These are phyloP conservation scores for Hypoxylon fuscum DNA, from an alignment of 495 filamentous ascomycete genomes.

Conservation along the genomic window DNA sequence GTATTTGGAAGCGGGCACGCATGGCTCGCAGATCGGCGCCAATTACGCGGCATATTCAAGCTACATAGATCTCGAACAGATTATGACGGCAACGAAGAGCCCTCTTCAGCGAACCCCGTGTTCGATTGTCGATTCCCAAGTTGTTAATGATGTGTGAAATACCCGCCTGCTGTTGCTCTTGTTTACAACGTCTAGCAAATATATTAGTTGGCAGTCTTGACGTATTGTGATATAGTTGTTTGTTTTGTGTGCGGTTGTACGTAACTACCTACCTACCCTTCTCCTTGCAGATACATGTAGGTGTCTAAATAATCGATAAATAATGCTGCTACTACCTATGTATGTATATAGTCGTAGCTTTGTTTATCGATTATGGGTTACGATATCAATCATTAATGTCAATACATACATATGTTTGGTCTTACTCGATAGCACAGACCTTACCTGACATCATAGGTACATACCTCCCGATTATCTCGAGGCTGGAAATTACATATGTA, in stretches of 20 bases:
- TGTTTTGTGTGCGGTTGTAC: slow-evolving; percentile 39
- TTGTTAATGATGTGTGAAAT: slow-evolving; percentile 12
- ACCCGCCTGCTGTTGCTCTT: neutral
- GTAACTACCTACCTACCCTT: slow-evolving; percentile 4
- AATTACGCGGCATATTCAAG: slow-evolving; percentile 29
- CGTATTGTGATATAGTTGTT: slow-evolving; percentile 27
- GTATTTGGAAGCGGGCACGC: slow-evolving; percentile 21
- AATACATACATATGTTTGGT: neutral
- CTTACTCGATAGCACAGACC: neutral
- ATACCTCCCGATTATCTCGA: slow-evolving; percentile 4
- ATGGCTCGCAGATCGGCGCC: slow-evolving; percentile 29
- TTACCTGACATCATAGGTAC: slow-evolving; percentile 20
- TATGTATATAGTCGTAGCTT: slow-evolving; percentile 10
- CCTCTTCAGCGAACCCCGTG: slow-evolving; percentile 2
- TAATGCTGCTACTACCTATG: too few relatives aligned
- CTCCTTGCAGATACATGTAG: slow-evolving; percentile 14
- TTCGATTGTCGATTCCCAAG: slow-evolving; percentile 19
- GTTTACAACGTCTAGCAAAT: slow-evolving; percentile 11
- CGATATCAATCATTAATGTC: too few relatives aligned
- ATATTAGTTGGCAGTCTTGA: slow-evolving; percentile 35
- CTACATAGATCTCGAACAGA: slow-evolving; percentile 25
- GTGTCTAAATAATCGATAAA: slow-evolving; percentile 14
- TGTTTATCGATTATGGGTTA: too few relatives aligned
- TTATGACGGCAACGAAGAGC: slow-evolving; percentile 35
- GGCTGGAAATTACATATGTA: neutral